Evolutionary conservation across 1,139 yeast genomes (phyloP).

Genomic region (Hansenula lynferdii): DNA sequence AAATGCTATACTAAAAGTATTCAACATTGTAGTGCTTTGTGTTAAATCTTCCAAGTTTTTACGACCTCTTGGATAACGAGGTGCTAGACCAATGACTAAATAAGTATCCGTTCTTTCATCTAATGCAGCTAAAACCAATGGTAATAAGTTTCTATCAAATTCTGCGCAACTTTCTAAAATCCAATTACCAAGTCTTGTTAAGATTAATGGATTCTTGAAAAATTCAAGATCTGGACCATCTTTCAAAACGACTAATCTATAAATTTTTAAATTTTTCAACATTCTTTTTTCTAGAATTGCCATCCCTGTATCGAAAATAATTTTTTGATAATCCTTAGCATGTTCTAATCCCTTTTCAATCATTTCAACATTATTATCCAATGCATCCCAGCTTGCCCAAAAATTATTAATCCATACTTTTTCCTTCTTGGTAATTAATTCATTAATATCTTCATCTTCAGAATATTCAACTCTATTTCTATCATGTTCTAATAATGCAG

Average conservation of each 20-base stretch:
- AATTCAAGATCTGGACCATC: constrained; percentile 82
- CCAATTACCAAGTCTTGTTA: constrained; percentile 87
- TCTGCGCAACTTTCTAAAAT: constrained; percentile 86
- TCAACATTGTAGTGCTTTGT: constrained; percentile 42
- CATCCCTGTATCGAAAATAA: constrained; percentile 86
- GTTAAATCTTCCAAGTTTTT: constrained; percentile 34
- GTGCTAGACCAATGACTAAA: constrained; percentile 86
- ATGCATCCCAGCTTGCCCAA: constrained; percentile 95
- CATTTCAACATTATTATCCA: constrained; percentile 54
- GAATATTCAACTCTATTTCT: constrained; percentile 20
- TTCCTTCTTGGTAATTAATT: constrained; percentile 49
- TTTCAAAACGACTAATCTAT: constrained; percentile 80
- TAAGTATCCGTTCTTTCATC: constrained; percentile 75
- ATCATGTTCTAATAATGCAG: constrained; percentile 78
- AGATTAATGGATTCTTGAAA: constrained; percentile 81
- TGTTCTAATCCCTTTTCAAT: constrained; percentile 67
- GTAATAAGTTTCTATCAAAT: constrained; percentile 61
- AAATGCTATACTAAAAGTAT: constrained; percentile 86
- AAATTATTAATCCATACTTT: constrained; percentile 82
- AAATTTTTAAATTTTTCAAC: constrained; percentile 74
- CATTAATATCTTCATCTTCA: constrained; percentile 36
- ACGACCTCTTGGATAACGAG: constrained; percentile 64
- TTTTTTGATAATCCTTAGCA: constrained; percentile 78
- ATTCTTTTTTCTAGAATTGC: constrained; percentile 79
- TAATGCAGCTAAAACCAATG: constrained; percentile 84